Evolutionary conservation across 2,329 filamentous ascomycete species (phyloP), one percentile per base, ranked within the genome.

Genomic region (Macroventuria anomochaeta): DNA sequence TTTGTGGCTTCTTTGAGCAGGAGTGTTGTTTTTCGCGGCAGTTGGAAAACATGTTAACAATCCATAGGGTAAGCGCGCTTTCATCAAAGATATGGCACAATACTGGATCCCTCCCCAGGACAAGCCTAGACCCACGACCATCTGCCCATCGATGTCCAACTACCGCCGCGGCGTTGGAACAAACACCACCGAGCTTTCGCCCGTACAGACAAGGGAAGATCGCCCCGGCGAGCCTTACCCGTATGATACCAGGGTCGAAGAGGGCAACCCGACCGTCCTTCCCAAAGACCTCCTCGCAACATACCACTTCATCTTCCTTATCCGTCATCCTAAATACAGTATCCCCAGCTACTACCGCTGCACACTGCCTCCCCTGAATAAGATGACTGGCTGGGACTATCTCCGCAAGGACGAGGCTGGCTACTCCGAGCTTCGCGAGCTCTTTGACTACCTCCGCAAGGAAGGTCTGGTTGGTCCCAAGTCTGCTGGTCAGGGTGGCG

Each of bases 11-110:
- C 18, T 52, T 62, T 53, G n/a, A n/a, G n/a, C n/a, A n/a, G n/a
- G n/a, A n/a, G n/a, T n/a, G n/a, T n/a, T n/a, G n/a, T n/a, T n/a
- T n/a, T n/a, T n/a, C n/a, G n/a, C n/a, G n/a, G n/a, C n/a, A n/a
- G n/a, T n/a, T n/a, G 52, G 62, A 62, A 20, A n/a, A 25, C 23
- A 11, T 18, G 25, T 70, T 74, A 49, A 73, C 63, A 26, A 39
- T 7, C 15, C 8, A 12, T 64, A 96, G 90, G 89, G 87, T 68
- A 96, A 96, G 80, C 90, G 93, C 65, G 80, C 96, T 67, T 97
- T 97, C 79, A 95, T 99, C 83, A 99, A 99, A 77, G 95, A 97
- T 75, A 99, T 97, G 79, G 88, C 90, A 50, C 89, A 97, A 77
- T 97, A 97, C 75, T 82, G 97, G 62, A 81, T 96, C 60, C 89